phyloP scores from a whole-genome alignment of 805 yeast species.

The Metschnikowia baotianmanensis region DNA sequence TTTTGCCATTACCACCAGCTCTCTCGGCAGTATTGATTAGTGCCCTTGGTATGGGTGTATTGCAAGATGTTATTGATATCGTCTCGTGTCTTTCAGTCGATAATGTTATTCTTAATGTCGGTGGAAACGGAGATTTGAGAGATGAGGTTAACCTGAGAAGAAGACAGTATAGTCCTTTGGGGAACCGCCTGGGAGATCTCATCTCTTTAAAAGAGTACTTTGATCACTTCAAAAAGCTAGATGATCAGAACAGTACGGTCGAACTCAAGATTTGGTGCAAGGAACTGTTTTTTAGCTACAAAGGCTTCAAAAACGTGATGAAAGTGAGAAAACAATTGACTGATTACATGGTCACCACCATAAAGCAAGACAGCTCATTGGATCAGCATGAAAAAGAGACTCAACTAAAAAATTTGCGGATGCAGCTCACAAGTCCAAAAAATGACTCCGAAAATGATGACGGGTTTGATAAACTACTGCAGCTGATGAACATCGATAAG shows the following conservation, averaged over 20 bases:
- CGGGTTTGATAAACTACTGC: slow-evolving; percentile 14
- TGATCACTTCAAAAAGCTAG: slow-evolving; percentile 45
- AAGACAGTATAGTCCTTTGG: slow-evolving; percentile 64
- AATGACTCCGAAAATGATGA: slow-evolving; percentile 23
- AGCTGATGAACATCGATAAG: slow-evolving; percentile 48
- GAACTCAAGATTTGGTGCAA: slow-evolving; percentile 83
- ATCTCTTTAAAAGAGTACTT: slow-evolving; percentile 77
- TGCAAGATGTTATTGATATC: slow-evolving; percentile 76
- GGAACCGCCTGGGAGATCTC: slow-evolving; percentile 78
- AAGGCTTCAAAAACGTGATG: slow-evolving; percentile 76
- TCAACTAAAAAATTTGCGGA: slow-evolving; percentile 24
- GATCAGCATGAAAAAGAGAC: slow-evolving; percentile 25
- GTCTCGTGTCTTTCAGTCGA: slow-evolving; percentile 93
- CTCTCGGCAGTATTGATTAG: slow-evolving; percentile 78
- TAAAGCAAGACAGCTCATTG: slow-evolving; percentile 39
- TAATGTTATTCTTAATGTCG: slow-evolving; percentile 75
- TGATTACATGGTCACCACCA: slow-evolving; percentile 58
- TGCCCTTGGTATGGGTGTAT: slow-evolving; percentile 59
- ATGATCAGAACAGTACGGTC: slow-evolving; percentile 28
- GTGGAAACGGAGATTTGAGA: slow-evolving; percentile 61
- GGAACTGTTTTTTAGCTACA: slow-evolving; percentile 68
- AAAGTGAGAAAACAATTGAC: slow-evolving; percentile 74
- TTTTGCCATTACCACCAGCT: slow-evolving; percentile 90
- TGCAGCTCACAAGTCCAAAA: slow-evolving; percentile 25
- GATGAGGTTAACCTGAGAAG: slow-evolving; percentile 83